phyloP scores from a whole-genome alignment of 306 rosid genomes.

The Spatholobus suberectus region DNA sequence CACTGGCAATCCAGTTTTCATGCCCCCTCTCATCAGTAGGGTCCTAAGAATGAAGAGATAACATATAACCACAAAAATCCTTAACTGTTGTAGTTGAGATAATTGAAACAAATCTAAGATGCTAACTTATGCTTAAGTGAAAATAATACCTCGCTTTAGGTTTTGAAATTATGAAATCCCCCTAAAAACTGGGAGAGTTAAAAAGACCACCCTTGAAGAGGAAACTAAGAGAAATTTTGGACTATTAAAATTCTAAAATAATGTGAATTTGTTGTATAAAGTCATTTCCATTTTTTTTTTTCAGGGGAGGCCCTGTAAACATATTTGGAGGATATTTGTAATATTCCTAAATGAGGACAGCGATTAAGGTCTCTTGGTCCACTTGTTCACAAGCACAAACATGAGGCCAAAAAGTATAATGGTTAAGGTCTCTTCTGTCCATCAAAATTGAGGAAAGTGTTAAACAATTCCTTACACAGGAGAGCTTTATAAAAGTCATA shows the following conservation, averaged over 20 bases:
- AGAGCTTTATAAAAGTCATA: not conserved
- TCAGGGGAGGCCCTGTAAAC: too few relatives aligned
- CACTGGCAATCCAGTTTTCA: too few relatives aligned
- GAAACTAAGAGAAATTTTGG: too few relatives aligned
- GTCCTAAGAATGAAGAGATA: not conserved
- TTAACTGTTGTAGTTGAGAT: not conserved
- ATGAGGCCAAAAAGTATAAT: not conserved
- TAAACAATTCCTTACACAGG: not conserved
- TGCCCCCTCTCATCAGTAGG: too few relatives aligned
- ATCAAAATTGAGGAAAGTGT: not conserved
- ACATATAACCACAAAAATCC: not conserved
- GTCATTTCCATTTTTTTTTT: not conserved
- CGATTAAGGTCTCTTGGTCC: not conserved
- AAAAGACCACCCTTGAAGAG: too few relatives aligned
- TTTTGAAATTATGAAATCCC: too few relatives aligned
- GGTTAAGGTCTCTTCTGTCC: not conserved
- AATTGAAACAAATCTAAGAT: not conserved
- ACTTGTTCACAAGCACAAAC: not conserved
- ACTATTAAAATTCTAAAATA: too few relatives aligned
- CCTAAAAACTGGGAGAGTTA: too few relatives aligned
- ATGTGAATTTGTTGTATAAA: too few relatives aligned
- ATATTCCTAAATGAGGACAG: not conserved
- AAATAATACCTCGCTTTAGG: not conserved
- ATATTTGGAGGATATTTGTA: not conserved
- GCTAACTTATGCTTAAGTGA: not conserved